Evolutionary conservation across 495 filamentous ascomycete genomes (phyloP).

Genomic region (Glarea lozoyensis): DNA sequence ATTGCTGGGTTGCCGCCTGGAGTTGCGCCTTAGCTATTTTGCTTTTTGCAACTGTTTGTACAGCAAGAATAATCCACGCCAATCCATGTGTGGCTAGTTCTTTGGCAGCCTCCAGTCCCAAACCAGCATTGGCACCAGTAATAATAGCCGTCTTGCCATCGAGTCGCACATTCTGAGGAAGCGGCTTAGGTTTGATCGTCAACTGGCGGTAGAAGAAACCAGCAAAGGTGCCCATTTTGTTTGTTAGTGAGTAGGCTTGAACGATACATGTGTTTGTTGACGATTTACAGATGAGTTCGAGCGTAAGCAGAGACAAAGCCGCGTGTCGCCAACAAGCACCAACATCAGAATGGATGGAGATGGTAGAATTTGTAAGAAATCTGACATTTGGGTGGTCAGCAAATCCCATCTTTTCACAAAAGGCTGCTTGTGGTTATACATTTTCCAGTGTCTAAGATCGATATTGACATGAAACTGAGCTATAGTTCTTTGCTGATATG

Average conservation of each 20-base stretch:
- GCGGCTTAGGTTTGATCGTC: conserved; percentile 9
- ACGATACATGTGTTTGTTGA: neutral
- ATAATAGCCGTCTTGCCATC: conserved; percentile 35
- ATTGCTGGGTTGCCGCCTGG: neutral
- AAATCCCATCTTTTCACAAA: too few relatives aligned
- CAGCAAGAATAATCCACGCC: conserved; percentile 39
- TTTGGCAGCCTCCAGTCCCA: conserved; percentile 38
- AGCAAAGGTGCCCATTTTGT: neutral
- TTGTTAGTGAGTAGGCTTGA: neutral
- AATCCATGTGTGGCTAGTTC: conserved; percentile 36
- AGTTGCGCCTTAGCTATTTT: conserved; percentile 22
- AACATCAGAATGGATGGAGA: neutral
- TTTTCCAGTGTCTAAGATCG: too few relatives aligned
- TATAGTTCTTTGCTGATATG: too few relatives aligned
- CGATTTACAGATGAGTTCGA: neutral
- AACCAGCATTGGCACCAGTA: conserved; percentile 40
- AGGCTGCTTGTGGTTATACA: too few relatives aligned
- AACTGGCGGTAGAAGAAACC: conserved; percentile 16
- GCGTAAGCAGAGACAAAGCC: neutral
- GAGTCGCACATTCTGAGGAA: conserved; percentile 5
- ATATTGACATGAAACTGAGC: too few relatives aligned
- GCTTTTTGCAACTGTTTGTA: conserved; percentile 38
- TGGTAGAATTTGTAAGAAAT: too few relatives aligned
- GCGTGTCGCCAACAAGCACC: neutral
- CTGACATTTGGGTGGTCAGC: too few relatives aligned